phyloP scores from a whole-genome alignment of 805 yeast species.

The Zygosaccharomyces siamensis region DNA sequence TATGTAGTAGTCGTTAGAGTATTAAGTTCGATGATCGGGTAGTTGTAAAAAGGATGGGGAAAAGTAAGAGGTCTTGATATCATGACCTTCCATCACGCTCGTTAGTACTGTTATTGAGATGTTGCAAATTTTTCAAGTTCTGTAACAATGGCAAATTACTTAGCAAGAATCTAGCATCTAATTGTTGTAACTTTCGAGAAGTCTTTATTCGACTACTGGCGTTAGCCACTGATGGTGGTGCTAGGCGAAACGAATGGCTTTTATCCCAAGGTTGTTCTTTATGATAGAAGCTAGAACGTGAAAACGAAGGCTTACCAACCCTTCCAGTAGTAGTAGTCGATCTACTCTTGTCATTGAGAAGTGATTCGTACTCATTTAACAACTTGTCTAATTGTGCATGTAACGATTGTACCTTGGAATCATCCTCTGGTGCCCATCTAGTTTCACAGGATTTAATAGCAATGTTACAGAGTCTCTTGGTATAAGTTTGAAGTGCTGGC shows the following conservation, averaged over 20 bases:
- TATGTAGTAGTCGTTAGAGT: background rate
- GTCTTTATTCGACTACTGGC: background rate
- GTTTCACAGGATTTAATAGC: background rate
- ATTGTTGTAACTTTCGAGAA: background rate
- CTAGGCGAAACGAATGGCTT: slow-evolving; percentile 17
- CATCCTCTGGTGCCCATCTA: background rate
- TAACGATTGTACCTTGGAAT: background rate
- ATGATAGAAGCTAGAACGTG: background rate
- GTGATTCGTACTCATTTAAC: background rate
- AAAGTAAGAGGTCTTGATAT: background rate
- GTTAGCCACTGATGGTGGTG: slow-evolving; percentile 12
- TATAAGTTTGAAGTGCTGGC: background rate
- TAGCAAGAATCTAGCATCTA: slow-evolving; percentile 7
- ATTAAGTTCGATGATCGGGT: slow-evolving; percentile 3
- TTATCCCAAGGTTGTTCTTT: slow-evolving; percentile 9
- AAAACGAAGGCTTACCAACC: background rate
- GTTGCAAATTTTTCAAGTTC: slow-evolving; percentile 16
- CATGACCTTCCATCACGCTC: background rate
- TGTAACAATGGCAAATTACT: slow-evolving; percentile 16
- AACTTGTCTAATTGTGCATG: background rate
- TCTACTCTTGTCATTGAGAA: background rate
- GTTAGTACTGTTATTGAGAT: background rate
- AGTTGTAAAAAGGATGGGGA: background rate
- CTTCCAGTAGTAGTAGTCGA: background rate
- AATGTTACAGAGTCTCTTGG: background rate